Evolutionary conservation across 306 rosid species (phyloP).

Genomic region (Lathyrus sativus): DNA sequence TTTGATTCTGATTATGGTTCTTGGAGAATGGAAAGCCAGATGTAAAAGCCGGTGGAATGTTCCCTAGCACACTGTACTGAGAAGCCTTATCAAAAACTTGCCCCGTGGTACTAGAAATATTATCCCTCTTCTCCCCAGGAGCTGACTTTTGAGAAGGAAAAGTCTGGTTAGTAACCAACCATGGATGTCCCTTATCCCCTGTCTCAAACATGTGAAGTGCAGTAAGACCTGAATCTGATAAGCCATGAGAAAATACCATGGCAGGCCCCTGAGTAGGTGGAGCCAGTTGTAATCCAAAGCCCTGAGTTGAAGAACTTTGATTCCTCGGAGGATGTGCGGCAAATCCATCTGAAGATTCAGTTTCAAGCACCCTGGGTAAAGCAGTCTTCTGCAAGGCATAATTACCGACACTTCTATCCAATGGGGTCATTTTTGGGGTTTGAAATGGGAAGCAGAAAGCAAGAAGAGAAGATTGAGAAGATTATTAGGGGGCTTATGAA

Average conservation of each 20-base stretch:
- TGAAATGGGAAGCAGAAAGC: constrained; percentile 72
- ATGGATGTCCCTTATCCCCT: constrained; percentile 56
- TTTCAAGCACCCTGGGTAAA: constrained; percentile 63
- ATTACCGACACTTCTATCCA: too few species aligned
- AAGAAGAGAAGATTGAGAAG: constrained; percentile 82
- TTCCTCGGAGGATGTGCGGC: constrained; percentile 56
- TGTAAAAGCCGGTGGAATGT: too few species aligned
- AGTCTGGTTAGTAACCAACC: constrained; percentile 53
- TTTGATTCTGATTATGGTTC: too few species aligned
- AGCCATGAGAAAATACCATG: constrained; percentile 54
- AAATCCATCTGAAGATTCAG: constrained; percentile 82
- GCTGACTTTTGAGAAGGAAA: constrained; percentile 55
- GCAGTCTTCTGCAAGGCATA: too few species aligned
- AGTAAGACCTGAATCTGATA: constrained; percentile 48
- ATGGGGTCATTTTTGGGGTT: constrained; percentile 3
- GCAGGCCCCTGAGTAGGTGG: constrained; percentile 80
- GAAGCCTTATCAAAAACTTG: too few species aligned
- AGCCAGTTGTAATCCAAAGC: constrained; percentile 88
- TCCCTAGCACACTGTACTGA: too few species aligned
- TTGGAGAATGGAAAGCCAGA: too few species aligned
- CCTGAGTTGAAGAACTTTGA: constrained; percentile 66
- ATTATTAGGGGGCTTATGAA: constrained; percentile 90
- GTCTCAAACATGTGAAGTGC: constrained; percentile 47
- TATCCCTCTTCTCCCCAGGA: constrained; percentile 60
- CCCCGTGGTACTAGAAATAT: too few species aligned